These are phyloP conservation scores for Albizia julibrissin DNA, from an alignment of 306 rosid species.

Conservation along the genomic window DNA sequence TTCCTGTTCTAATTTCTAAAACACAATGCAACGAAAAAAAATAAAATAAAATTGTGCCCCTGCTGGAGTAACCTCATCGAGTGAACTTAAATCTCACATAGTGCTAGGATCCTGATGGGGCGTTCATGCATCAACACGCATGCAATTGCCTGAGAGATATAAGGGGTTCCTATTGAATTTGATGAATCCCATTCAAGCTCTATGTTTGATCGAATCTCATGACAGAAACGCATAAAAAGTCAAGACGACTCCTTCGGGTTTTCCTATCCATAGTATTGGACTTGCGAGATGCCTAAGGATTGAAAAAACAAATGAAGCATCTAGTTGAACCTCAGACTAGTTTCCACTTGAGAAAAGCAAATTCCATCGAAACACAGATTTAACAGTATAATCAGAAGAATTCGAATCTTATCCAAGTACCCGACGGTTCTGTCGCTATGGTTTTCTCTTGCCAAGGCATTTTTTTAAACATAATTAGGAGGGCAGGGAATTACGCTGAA, in stretches of 20 bases:
- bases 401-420: neutral
- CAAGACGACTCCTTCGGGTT: neutral
- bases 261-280: neutral
- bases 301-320: neutral
- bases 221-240: neutral
- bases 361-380: neutral
- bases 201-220: neutral
- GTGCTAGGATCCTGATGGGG: neutral
- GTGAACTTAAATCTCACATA: neutral
- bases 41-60: neutral
- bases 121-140: neutral
- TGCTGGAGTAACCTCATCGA: neutral
- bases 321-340: neutral
- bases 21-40: neutral
- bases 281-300: neutral
- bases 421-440: neutral
- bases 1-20: neutral
- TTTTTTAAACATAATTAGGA: neutral
- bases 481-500: neutral
- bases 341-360: neutral
- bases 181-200: neutral
- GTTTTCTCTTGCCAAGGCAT: neutral
- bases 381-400: neutral
- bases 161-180: neutral
- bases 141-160: neutral